Conservation (phyloP, 2,329 filamentous ascomycete genomes). For the Tolypocladium capitatum region DNA sequence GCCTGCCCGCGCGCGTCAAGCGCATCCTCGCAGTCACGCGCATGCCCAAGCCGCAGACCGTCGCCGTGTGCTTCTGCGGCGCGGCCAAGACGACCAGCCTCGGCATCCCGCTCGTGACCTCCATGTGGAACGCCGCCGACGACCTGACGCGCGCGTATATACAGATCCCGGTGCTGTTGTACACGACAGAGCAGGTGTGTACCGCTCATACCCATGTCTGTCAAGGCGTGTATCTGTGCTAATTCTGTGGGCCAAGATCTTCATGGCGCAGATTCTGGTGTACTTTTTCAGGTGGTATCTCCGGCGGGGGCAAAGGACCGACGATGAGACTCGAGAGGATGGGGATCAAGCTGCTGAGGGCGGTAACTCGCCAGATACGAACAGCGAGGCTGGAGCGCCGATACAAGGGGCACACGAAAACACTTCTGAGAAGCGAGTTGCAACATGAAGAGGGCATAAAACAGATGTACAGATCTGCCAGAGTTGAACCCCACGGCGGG, state of each 20-base stretch:
- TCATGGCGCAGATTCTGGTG: conserved; percentile 30
- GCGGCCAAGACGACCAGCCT: conserved; percentile 61
- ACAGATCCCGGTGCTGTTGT: conserved; percentile 51
- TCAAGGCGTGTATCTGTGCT: background rate
- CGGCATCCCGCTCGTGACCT: conserved; percentile 52
- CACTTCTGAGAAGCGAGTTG: no score
- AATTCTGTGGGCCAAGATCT: conserved; percentile 14
- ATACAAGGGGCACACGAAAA: background rate
- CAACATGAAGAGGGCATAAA: background rate
- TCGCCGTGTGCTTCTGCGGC: conserved; percentile 61
- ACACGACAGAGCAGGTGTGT: conserved; percentile 40
- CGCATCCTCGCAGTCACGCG: conserved; percentile 32
- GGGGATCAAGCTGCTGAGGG: background rate
- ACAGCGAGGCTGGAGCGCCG: background rate
- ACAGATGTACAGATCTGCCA: background rate
- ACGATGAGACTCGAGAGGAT: conserved; percentile 4
- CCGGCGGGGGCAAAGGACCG: conserved; percentile 10
- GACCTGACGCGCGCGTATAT: conserved; percentile 42
- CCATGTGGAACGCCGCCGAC: conserved; percentile 50
- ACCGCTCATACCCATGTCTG: no score
- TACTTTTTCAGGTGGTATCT: conserved; percentile 35
- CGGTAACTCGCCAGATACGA: no score
- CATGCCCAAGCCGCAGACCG: conserved; percentile 46
- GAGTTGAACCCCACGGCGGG: no score
- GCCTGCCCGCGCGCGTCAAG: conserved; percentile 16